Percentiles rank a stretch among this genome's conserved stretches.
Evolutionary conservation across 1,284 basidiomycete genomes (phyloP).

Genomic region (Naganishia sp.): DNA sequence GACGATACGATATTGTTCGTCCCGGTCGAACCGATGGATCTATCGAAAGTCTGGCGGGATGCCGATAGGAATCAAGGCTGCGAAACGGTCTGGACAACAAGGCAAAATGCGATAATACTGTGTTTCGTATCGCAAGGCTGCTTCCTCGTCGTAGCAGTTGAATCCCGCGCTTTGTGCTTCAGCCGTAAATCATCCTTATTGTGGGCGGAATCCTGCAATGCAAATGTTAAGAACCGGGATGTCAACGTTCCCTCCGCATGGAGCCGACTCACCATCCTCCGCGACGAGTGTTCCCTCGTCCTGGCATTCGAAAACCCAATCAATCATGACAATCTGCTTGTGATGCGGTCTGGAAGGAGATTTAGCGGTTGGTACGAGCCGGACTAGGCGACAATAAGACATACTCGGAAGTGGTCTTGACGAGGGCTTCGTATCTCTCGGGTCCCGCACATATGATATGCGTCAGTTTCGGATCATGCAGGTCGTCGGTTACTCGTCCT

Average conservation of each 20-base stretch:
- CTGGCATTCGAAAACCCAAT: conserved; percentile 73
- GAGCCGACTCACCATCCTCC: conserved; percentile 58
- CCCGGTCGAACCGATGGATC: no score
- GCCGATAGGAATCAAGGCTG: no score
- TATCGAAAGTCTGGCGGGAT: no score
- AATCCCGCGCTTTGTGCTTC: no score
- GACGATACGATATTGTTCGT: no score
- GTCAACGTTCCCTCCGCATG: background rate
- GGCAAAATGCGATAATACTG: no score
- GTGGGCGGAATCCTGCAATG: background rate
- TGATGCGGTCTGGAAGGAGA: conserved; percentile 66
- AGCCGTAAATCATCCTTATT: background rate
- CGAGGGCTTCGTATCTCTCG: conserved; percentile 65
- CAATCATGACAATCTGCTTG: conserved; percentile 71
- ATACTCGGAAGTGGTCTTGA: conserved; percentile 69
- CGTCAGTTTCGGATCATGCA: conserved; percentile 74
- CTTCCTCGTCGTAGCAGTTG: no score
- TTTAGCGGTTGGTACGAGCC: background rate
- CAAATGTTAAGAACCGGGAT: no score
- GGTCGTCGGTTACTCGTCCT: conserved; percentile 63
- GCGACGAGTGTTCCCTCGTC: conserved; percentile 77
- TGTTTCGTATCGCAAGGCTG: no score
- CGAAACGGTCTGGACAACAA: no score
- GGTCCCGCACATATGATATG: conserved; percentile 64
- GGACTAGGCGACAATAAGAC: conserved; percentile 32